Conservation (phyloP, 257 asterid species). For the Leptodermis oblonga region DNA sequence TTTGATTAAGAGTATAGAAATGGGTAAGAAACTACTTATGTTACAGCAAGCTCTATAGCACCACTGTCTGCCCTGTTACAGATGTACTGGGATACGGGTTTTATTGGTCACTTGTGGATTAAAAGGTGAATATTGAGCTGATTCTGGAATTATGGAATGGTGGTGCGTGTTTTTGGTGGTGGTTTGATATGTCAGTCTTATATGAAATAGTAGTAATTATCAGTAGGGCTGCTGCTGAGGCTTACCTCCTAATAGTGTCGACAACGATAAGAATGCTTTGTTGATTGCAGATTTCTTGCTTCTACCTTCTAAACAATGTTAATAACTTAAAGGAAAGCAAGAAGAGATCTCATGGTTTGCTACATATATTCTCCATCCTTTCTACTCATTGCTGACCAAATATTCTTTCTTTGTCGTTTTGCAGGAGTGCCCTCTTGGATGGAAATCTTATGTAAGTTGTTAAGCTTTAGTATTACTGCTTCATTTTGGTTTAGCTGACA, state of each 20-base stretch:
- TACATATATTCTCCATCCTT: not conserved
- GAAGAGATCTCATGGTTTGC: not conserved
- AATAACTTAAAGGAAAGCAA: too few species aligned
- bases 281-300: not conserved
- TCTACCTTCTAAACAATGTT: too few species aligned
- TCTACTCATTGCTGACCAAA: not conserved
- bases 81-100: not conserved
- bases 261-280: too few species aligned
- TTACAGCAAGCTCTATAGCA: too few species aligned
- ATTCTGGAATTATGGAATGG: not conserved
- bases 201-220: not conserved
- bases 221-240: not conserved
- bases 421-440: conserved; percentile 73
- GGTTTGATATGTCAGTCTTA: not conserved
- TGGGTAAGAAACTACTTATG: too few species aligned
- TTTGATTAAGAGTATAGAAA: not conserved
- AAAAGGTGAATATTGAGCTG: not conserved
- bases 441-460: conserved; percentile 88
- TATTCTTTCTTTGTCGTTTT: not conserved
- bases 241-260: not conserved
- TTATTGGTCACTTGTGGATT: not conserved
- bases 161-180: not conserved
- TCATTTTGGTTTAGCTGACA: not conserved
- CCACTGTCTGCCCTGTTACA: too few species aligned
- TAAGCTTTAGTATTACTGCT: not conserved